Evolutionary conservation across 257 asterid species (phyloP), one percentile per base, ranked within the genome.

Genomic region (Penstemon eatonii): DNA sequence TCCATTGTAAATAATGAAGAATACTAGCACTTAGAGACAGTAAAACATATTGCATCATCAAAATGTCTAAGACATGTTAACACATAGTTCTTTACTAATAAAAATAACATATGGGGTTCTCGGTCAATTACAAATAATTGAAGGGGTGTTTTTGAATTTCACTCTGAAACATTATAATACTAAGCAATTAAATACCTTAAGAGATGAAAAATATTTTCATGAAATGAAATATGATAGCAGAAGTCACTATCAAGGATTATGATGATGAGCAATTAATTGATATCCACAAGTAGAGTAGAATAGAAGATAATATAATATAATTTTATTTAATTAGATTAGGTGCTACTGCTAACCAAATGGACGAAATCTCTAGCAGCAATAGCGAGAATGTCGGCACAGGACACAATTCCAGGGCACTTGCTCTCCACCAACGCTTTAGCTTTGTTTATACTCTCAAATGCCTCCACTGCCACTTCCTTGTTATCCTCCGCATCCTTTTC

Each of bases 361-460:
- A 90, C 90, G 72, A 88, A 93, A 75, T 93, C 96, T 78, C 99
- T 79, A 47, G 99, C 87, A 2, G 99, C 95, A 77, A 93, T 74
- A 36, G 97, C 97, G 58, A 93, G 90, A 36, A 93, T 88, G 80
- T 93, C 99, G 0, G 99, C 95, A 67, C 99, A 93, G 0, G 99
- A 93, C 36, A 93, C 97, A 46, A 85, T 78, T 47, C 95, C 95
- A 25, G 99, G 96, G 67, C 99, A 93, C 68, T 93, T 90, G 82
- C 80, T 82, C 83, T 93, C 96, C 73, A 90, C 95, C 78, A 81
- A 8, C 45, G 73, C 78, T 65, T 93, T 90, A 2, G 97, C 99
- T 76, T 68, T 90, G 18, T 65, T 69, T 63, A 93, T 70, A 78
- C 76, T 80, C 5, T 86, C 97, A 73, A 83, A 93, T 4, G 96